Evolutionary conservation across 768 basidiomycete species (phyloP).

Genomic region (Peribolospora kevripleyi): DNA sequence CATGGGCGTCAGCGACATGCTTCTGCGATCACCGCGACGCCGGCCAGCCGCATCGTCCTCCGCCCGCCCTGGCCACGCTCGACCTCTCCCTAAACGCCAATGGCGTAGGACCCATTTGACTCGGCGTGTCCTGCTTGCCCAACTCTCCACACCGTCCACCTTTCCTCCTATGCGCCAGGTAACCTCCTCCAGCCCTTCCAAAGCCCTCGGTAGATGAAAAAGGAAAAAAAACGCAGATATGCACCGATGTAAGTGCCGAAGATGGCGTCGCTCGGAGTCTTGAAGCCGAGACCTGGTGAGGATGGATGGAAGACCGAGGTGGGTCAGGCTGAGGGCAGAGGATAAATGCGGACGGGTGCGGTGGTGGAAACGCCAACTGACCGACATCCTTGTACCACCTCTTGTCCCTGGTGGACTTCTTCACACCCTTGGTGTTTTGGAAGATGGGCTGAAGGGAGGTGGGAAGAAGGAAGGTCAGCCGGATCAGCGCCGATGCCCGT

Average conservation of each 20-base stretch:
- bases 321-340: conserved; percentile 6
- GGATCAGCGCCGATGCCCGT: too few relatives aligned
- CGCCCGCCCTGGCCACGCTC: too few relatives aligned
- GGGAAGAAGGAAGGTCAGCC: too few relatives aligned
- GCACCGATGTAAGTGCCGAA: conserved; percentile 85
- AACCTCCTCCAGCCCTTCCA: background rate
- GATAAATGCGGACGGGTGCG: background rate
- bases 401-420: conserved; percentile 83
- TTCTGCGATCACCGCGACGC: too few relatives aligned
- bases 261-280: conserved; percentile 80
- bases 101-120: too few relatives aligned
- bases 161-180: too few relatives aligned
- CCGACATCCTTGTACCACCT: conserved; percentile 70
- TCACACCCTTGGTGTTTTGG: conserved; percentile 86
- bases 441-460: conserved; percentile 43
- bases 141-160: too few relatives aligned
- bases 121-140: too few relatives aligned
- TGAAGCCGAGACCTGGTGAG: conserved; percentile 12
- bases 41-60: too few relatives aligned
- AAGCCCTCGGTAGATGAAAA: conserved; percentile 1
- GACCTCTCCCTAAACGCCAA: too few relatives aligned
- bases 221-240: conserved; percentile 17
- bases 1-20: background rate
- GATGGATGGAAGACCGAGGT: too few relatives aligned
- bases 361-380: background rate